A percentile compares a stretch with the other conserved stretches of the same genome.
phyloP scores from a whole-genome alignment of 805 yeast genomes.

The Clavispora fructus region DNA sequence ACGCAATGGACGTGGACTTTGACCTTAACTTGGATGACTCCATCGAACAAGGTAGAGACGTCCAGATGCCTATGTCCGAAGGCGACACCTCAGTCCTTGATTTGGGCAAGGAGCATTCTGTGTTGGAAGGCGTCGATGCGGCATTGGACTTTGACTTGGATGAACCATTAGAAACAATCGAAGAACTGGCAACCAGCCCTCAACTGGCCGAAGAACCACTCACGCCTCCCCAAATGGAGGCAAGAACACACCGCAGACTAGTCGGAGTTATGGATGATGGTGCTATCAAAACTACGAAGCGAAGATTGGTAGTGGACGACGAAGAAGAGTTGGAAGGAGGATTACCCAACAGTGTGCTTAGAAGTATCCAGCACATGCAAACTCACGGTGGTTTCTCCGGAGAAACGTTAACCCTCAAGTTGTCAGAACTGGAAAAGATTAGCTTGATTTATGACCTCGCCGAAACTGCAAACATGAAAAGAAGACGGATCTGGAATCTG shows the following conservation, averaged over 20 bases:
- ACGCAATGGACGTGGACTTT: slow-evolving; percentile 52
- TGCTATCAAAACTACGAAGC: slow-evolving; percentile 41
- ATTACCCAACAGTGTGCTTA: slow-evolving; percentile 29
- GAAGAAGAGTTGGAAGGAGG: slow-evolving; percentile 41
- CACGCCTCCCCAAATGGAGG: slow-evolving; percentile 15
- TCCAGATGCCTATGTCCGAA: slow-evolving; percentile 11
- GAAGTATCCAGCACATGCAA: slow-evolving; percentile 24
- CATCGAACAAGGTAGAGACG: slow-evolving; percentile 52
- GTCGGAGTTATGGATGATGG: slow-evolving; percentile 39
- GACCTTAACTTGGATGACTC: slow-evolving; percentile 36
- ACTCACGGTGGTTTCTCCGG: slow-evolving; percentile 14
- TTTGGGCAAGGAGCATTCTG: slow-evolving; percentile 1
- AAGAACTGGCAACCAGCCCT: slow-evolving; percentile 11
- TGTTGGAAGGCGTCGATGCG: slow-evolving; percentile 7
- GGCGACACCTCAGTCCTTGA: slow-evolving; percentile 16
- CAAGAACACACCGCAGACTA: slow-evolving; percentile 22
- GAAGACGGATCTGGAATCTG: slow-evolving; percentile 27
- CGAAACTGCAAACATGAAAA: slow-evolving; percentile 22
- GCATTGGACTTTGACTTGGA: slow-evolving; percentile 16
- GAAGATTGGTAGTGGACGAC: slow-evolving; percentile 43
- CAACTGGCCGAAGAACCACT: slow-evolving; percentile 18
- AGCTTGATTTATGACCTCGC: slow-evolving; percentile 31
- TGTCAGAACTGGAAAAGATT: slow-evolving; percentile 29
- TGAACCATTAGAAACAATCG: slow-evolving; percentile 37
- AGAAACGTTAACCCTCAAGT: slow-evolving; percentile 21